These are phyloP conservation scores for Microbotryum violaceum DNA, from an alignment of 1,284 basidiomycete genomes.

Conservation along the genomic window DNA sequence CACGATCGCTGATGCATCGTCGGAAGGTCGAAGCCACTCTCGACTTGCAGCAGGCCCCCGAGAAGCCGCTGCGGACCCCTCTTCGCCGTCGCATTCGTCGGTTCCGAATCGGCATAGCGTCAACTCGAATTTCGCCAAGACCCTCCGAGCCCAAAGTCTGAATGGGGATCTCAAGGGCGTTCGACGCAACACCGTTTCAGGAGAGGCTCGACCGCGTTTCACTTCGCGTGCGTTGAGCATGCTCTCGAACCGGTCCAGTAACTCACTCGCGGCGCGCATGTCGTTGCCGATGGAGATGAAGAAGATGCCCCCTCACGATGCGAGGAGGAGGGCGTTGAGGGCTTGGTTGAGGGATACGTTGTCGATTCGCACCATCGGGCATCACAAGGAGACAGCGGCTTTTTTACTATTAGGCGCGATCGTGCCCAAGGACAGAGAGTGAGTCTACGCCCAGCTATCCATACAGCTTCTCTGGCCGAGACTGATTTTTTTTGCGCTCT, in stretches of 20 bases:
- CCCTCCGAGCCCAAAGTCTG: slow-evolving; percentile 13
- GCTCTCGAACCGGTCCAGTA: slow-evolving; percentile 1
- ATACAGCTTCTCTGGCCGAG: not conserved
- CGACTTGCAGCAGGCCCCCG: slow-evolving; percentile 9
- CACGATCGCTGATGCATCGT: no score
- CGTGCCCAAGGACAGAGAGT: slow-evolving; percentile 29
- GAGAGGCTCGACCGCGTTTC: not conserved
- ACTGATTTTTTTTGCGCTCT: not conserved
- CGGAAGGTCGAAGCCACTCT: slow-evolving; percentile 1
- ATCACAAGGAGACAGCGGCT: slow-evolving; percentile 33
- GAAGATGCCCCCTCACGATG: slow-evolving; percentile 27
- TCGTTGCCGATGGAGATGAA: slow-evolving; percentile 13
- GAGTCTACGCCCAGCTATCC: not conserved
- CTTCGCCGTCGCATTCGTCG: not conserved
- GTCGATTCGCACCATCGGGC: slow-evolving; percentile 28
- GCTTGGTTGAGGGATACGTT: slow-evolving; percentile 33
- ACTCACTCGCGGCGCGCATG: slow-evolving; percentile 9
- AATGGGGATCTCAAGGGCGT: slow-evolving; percentile 10
- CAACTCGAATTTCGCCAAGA: slow-evolving; percentile 16
- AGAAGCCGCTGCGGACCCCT: slow-evolving; percentile 13
- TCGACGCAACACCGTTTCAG: slow-evolving; percentile 5
- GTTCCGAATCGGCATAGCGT: slow-evolving; percentile 5
- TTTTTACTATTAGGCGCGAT: slow-evolving; percentile 31
- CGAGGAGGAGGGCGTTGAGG: slow-evolving; percentile 27
- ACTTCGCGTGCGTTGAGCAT: slow-evolving; percentile 1